Percentiles rank a stretch among this genome's conserved stretches.
phyloP scores from a whole-genome alignment of 805 yeast genomes.

The Candida chauliodis region DNA sequence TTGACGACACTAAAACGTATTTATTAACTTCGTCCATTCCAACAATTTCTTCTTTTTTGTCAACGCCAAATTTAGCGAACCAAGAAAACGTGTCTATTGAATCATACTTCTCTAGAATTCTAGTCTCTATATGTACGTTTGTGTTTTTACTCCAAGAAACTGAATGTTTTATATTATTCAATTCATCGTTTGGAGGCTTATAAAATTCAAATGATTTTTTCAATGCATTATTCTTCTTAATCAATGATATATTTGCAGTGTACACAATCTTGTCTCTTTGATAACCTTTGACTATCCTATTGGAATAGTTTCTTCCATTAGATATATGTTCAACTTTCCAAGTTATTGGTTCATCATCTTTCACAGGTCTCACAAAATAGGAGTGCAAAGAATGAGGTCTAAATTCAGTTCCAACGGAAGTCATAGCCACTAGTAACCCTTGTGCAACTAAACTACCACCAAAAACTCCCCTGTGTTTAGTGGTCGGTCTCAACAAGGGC shows the following conservation, averaged over 20 bases:
- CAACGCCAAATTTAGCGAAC: constrained; percentile 2
- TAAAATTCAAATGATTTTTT: constrained; percentile 1
- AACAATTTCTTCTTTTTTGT: constrained; percentile 7
- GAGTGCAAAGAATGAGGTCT: constrained; percentile 36
- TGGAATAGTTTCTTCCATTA: constrained; percentile 35
- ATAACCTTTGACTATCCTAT: constrained; percentile 25
- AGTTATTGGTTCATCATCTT: constrained; percentile 14
- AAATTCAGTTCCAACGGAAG: constrained; percentile 25
- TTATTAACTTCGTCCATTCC: constrained; percentile 20
- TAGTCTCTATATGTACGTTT: neutral
- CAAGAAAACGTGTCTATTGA: neutral
- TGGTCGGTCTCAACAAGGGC: constrained; percentile 29
- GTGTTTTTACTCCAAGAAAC: neutral
- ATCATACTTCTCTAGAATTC: neutral
- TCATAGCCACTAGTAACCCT: constrained; percentile 36
- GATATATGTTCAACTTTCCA: constrained; percentile 32
- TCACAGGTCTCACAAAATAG: constrained; percentile 23
- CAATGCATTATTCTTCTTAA: constrained; percentile 2
- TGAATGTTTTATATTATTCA: neutral
- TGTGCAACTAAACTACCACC: constrained; percentile 42
- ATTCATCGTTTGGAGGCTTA: neutral
- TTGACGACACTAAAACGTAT: constrained; percentile 55
- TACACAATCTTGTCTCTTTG: constrained; percentile 24
- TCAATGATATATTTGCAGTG: constrained; percentile 29
- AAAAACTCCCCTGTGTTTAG: constrained; percentile 34